Conservation (phyloP, 2,329 filamentous ascomycete genomes). For the Aspergillus texensis region DNA sequence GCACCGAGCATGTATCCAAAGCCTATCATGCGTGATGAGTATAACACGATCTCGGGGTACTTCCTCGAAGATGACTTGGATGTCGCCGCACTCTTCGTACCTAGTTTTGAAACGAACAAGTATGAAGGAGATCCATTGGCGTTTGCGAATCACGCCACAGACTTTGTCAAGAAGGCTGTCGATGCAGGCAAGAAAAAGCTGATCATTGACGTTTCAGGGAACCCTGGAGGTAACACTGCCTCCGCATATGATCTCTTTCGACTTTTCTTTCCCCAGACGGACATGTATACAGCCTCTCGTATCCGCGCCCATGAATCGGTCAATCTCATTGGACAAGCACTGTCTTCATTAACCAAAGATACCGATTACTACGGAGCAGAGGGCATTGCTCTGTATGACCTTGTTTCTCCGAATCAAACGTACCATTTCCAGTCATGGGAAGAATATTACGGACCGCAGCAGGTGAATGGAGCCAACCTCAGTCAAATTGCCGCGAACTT, state of each 20-base stretch:
- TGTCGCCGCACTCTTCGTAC: not conserved
- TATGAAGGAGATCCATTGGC: not conserved
- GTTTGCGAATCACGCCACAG: not conserved
- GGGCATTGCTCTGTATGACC: not conserved
- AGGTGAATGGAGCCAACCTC: not conserved
- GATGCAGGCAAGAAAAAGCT: not conserved
- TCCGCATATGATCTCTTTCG: not conserved
- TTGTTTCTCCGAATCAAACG: not conserved
- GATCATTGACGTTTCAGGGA: not conserved
- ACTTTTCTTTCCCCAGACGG: not conserved
- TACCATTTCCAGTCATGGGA: not conserved
- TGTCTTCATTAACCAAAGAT: not conserved
- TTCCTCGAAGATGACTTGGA: not conserved
- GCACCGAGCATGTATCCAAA: not conserved
- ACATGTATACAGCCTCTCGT: not conserved
- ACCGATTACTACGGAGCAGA: not conserved
- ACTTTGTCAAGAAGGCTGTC: not conserved
- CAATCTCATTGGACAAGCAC: not conserved
- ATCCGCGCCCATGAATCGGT: not conserved
- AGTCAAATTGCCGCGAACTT: not conserved
- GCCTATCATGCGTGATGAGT: not conserved
- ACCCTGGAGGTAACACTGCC: not conserved
- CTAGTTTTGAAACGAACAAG: not conserved
- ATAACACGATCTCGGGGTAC: not conserved
- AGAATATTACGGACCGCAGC: not conserved